Conservation (phyloP, 2,329 filamentous ascomycete genomes). For the Ceratocystis lukuohia region DNA sequence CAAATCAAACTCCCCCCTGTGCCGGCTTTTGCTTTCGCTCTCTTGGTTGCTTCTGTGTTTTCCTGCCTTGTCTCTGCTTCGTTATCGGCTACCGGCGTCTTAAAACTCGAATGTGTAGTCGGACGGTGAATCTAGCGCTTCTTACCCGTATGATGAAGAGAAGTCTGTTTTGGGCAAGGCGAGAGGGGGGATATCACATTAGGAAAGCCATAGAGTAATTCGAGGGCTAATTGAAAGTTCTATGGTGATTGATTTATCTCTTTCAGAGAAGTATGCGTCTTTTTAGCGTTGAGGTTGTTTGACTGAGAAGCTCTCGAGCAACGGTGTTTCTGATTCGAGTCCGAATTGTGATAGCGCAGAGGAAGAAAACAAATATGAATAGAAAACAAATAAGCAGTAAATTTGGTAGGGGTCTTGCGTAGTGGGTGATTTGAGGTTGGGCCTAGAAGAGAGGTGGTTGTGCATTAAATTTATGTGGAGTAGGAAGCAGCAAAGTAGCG, state of each 20-base stretch:
- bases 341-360: background rate
- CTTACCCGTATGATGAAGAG: background rate
- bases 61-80: background rate
- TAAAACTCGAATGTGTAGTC: background rate
- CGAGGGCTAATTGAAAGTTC: background rate
- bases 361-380: background rate
- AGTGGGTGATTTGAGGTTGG: background rate
- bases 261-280: background rate
- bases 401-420: background rate
- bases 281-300: background rate
- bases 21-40: constrained; percentile 22
- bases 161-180: background rate
- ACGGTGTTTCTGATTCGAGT: background rate
- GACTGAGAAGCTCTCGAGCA: background rate
- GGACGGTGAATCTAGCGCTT: background rate
- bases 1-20: background rate
- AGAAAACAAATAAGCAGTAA: background rate
- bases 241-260: background rate
- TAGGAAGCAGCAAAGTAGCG: background rate
- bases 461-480: constrained; percentile 8
- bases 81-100: background rate
- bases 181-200: background rate
- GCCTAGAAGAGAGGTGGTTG: background rate
- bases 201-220: too few species aligned
- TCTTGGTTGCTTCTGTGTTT: background rate